phyloP scores from a whole-genome alignment of 345 rosid species.

The Anacardium occidentale region DNA sequence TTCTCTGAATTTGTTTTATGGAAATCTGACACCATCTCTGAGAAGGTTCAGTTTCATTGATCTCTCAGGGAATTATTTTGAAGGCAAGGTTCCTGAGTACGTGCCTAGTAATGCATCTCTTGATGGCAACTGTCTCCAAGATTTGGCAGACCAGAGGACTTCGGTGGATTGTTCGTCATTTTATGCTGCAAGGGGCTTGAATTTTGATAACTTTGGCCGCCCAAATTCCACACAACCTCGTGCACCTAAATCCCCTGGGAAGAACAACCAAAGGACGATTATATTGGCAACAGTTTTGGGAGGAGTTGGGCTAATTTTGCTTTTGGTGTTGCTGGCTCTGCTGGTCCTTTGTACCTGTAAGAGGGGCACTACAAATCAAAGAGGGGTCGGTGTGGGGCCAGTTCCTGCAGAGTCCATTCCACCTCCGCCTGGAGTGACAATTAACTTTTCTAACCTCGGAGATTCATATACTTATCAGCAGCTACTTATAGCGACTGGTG shows the following conservation, averaged over 20 bases:
- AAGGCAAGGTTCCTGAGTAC: slow-evolving; percentile 76
- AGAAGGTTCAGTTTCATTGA: slow-evolving; percentile 46
- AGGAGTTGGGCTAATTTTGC: slow-evolving; percentile 49
- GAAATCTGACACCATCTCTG: slow-evolving; percentile 50
- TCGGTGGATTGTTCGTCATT: slow-evolving; percentile 55
- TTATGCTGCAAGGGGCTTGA: slow-evolving; percentile 56
- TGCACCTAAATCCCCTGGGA: slow-evolving; percentile 29
- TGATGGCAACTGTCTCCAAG: slow-evolving; percentile 68
- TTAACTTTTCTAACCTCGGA: slow-evolving; percentile 68
- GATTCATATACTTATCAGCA: slow-evolving; percentile 72
- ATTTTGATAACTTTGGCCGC: slow-evolving; percentile 79
- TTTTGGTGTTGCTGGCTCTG: slow-evolving; percentile 40
- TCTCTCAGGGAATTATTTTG: slow-evolving; percentile 76
- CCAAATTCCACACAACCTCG: slow-evolving; percentile 53
- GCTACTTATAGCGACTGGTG: slow-evolving; percentile 68
- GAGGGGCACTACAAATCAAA: slow-evolving; percentile 41
- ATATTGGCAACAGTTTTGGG: slow-evolving; percentile 71
- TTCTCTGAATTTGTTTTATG: slow-evolving; percentile 75
- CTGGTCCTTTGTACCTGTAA: slow-evolving; percentile 45
- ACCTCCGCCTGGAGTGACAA: slow-evolving; percentile 44
- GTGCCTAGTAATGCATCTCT: slow-evolving; percentile 49
- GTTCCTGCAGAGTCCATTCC: slow-evolving; percentile 45
- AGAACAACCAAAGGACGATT: slow-evolving; percentile 42
- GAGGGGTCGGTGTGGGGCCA: slow-evolving; percentile 57
- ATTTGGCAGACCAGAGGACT: slow-evolving; percentile 55